Evolutionary conservation across 306 rosid species (phyloP).

Genomic region (Fagus sylvatica): DNA sequence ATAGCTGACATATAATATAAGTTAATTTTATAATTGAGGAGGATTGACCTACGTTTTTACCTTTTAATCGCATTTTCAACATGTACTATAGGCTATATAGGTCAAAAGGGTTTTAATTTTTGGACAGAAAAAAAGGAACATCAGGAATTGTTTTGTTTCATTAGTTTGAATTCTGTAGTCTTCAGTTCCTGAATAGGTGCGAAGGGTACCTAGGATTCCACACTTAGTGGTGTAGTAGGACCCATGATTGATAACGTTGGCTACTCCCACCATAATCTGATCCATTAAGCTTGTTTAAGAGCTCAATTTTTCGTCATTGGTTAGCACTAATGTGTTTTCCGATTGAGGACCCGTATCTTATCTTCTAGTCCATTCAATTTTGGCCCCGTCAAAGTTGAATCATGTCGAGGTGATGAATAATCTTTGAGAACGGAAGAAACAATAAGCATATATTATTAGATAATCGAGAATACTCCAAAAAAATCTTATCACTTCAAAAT

Average conservation of each 20-base stretch:
- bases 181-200: neutral
- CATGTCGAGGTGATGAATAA: no score
- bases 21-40: constrained; percentile 15
- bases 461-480: no score
- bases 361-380: neutral
- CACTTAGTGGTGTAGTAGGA: constrained; percentile 52
- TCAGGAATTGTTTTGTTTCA: neutral
- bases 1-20: neutral
- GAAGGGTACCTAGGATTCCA: constrained; percentile 60
- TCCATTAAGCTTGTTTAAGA: constrained; percentile 13
- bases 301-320: neutral
- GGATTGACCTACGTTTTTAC: constrained; percentile 41
- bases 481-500: no score
- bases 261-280: constrained; percentile 5
- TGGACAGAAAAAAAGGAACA: neutral
- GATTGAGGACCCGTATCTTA: neutral
- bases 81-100: neutral
- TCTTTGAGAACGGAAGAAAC: no score
- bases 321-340: neutral
- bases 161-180: neutral
- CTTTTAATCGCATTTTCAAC: neutral
- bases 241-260: constrained; percentile 40
- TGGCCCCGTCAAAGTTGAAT: neutral
- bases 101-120: constrained; percentile 32
- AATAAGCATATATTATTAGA: no score